Conservation (phyloP, 1,284 basidiomycete species). For the Ustilago shanxiensis region DNA sequence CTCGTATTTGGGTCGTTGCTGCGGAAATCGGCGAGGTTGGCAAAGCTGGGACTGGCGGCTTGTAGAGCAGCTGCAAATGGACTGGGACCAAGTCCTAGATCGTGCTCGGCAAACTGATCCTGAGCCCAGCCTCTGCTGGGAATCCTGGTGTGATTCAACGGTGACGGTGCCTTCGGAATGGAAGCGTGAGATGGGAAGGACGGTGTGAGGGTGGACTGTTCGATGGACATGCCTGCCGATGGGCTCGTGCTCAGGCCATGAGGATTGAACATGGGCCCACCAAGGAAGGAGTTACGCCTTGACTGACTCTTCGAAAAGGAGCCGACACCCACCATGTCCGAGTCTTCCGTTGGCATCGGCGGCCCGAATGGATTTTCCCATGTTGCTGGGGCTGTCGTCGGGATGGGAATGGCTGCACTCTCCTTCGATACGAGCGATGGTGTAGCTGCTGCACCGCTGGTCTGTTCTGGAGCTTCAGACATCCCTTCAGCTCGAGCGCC, state of each 20-base stretch:
- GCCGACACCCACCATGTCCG: constrained; percentile 57
- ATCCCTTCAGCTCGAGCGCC: neutral
- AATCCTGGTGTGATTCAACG: neutral
- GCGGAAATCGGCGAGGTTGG: constrained; percentile 7
- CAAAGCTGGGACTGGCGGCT: constrained; percentile 30
- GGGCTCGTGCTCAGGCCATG: constrained; percentile 6
- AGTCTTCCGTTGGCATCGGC: neutral
- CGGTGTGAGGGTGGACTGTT: constrained; percentile 2
- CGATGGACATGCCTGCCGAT: neutral
- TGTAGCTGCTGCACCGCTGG: neutral
- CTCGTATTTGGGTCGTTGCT: constrained; percentile 1
- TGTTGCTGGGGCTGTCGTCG: neutral
- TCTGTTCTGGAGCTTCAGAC: neutral
- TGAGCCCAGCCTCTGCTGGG: constrained; percentile 19
- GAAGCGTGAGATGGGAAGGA: neutral
- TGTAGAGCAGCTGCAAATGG: constrained; percentile 44
- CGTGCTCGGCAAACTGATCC: constrained; percentile 40
- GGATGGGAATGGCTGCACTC: constrained; percentile 9
- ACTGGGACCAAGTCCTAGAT: constrained; percentile 46
- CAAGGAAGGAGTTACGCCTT: constrained; percentile 55
- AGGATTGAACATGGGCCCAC: constrained; percentile 22
- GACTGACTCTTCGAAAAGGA: constrained; percentile 53
- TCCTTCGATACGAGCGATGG: neutral
- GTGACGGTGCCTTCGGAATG: neutral
- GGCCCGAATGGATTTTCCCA: neutral